These are phyloP conservation scores for Naumovozyma baii DNA, from an alignment of 805 yeast genomes.

Conservation along the genomic window DNA sequence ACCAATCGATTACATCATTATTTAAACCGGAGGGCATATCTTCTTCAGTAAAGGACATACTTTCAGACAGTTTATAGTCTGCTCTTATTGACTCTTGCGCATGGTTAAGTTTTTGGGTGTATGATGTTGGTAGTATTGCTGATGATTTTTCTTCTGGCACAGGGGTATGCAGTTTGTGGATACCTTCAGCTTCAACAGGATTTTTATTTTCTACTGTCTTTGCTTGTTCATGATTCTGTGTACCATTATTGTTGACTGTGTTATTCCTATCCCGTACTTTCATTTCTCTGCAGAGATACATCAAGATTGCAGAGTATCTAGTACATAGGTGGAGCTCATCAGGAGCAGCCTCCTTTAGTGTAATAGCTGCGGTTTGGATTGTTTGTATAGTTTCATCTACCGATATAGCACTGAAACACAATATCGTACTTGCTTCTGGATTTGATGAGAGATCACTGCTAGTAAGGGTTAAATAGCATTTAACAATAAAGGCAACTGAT, in stretches of 20 bases:
- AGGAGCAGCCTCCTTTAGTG: slow-evolving; percentile 73
- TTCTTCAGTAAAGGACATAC: neutral
- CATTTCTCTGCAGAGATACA: slow-evolving; percentile 71
- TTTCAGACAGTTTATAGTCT: neutral
- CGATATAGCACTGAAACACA: slow-evolving; percentile 55
- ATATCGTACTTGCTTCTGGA: slow-evolving; percentile 35
- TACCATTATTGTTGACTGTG: neutral
- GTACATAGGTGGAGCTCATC: slow-evolving; percentile 82
- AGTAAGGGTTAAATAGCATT: slow-evolving; percentile 64
- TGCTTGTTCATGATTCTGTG: slow-evolving; percentile 2
- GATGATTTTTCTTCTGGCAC: too few relatives aligned
- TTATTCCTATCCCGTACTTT: slow-evolving; percentile 34
- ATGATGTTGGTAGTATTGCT: neutral
- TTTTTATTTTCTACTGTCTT: slow-evolving; percentile 3
- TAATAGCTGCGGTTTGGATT: slow-evolving; percentile 63
- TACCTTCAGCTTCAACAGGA: neutral
- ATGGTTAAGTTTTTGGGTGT: neutral
- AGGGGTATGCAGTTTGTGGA: too few relatives aligned
- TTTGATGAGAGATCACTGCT: slow-evolving; percentile 26
- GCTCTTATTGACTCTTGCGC: too few relatives aligned
- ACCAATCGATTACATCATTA: slow-evolving; percentile 40
- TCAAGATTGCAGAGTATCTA: slow-evolving; percentile 64
- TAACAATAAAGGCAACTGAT: slow-evolving; percentile 83
- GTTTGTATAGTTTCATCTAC: slow-evolving; percentile 59
- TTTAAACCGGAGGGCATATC: neutral